A percentile compares a stretch with the other conserved stretches of the same genome.
Conservation (phyloP, 805 yeast genomes). For the Wilhelminamyces savonicus region DNA sequence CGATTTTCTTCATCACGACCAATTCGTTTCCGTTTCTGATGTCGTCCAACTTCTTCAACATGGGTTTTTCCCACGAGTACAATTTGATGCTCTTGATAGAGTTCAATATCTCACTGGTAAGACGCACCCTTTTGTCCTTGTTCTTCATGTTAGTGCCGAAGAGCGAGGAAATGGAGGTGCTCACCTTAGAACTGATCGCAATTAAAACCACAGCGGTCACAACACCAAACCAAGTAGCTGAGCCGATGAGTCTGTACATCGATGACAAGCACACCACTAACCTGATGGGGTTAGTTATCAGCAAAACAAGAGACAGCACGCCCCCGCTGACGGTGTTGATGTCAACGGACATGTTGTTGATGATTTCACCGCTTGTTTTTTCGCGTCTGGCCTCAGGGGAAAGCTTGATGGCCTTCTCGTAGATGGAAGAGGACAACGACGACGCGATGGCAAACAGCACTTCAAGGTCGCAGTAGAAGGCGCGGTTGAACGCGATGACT, state of each 20-base stretch:
- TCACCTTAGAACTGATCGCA: slow-evolving; percentile 13
- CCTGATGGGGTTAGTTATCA: too few species aligned
- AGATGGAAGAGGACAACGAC: slow-evolving; percentile 18
- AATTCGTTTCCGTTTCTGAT: slow-evolving; percentile 17
- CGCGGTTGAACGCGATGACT: slow-evolving; percentile 17
- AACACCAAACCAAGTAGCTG: slow-evolving; percentile 15
- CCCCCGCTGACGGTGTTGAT: slow-evolving; percentile 6
- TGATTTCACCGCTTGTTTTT: slow-evolving; percentile 28
- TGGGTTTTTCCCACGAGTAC: slow-evolving; percentile 21
- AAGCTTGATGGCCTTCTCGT: slow-evolving; percentile 21
- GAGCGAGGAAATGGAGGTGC: slow-evolving; percentile 8
- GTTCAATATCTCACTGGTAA: slow-evolving; percentile 16
- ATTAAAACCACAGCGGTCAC: slow-evolving; percentile 10
- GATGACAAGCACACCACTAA: slow-evolving; percentile 5
- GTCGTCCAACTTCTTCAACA: slow-evolving; percentile 12
- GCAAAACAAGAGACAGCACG: too few species aligned
- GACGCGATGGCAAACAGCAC: slow-evolving; percentile 12
- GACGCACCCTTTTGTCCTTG: slow-evolving; percentile 15
- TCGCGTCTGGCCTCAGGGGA: slow-evolving; percentile 26
- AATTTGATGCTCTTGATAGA: slow-evolving; percentile 20
- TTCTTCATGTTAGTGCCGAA: slow-evolving; percentile 7
- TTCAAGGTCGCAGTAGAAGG: slow-evolving; percentile 7
- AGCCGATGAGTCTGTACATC: slow-evolving; percentile 16
- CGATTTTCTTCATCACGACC: slow-evolving; percentile 9
- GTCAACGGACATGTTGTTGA: slow-evolving; percentile 28